Percentiles rank a stretch among this genome's conserved stretches.
Evolutionary conservation across 345 rosid species (phyloP).

Genomic region (Ricinus communis): DNA sequence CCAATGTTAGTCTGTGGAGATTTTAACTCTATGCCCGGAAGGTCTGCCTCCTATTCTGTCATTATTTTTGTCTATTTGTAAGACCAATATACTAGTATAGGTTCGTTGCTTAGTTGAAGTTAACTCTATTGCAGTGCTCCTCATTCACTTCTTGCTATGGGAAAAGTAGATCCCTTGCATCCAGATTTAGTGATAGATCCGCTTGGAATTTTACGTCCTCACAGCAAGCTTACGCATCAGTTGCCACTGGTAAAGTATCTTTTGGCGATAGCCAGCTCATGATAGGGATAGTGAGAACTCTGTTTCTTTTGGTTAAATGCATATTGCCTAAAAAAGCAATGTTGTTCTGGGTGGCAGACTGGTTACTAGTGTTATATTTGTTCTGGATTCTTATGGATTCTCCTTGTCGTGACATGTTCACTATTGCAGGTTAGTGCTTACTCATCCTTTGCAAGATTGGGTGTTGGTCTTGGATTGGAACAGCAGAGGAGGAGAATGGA

Average conservation of each 20-base stretch:
- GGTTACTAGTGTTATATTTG: background rate
- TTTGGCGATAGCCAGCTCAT: background rate
- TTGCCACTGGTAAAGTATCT: slow-evolving; percentile 70
- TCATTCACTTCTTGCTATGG: slow-evolving; percentile 93
- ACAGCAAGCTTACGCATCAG: slow-evolving; percentile 84
- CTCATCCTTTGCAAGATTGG: slow-evolving; percentile 78
- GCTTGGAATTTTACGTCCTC: slow-evolving; percentile 80
- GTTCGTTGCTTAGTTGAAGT: background rate
- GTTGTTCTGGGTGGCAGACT: background rate
- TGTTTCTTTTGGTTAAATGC: background rate
- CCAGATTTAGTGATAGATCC: slow-evolving; percentile 85
- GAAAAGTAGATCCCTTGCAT: slow-evolving; percentile 80
- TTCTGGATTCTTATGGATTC: background rate
- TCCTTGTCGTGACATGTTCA: slow-evolving; percentile 20
- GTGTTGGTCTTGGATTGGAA: slow-evolving; percentile 54
- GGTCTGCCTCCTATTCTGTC: slow-evolving; percentile 47
- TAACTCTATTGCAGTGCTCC: slow-evolving; percentile 68
- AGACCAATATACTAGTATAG: background rate
- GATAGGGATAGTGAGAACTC: background rate
- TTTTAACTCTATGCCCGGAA: slow-evolving; percentile 87
- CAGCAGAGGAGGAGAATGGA: slow-evolving; percentile 91
- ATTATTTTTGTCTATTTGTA: slow-evolving; percentile 11
- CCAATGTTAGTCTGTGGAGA: slow-evolving; percentile 99
- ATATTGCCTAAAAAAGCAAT: background rate
- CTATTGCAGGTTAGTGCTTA: slow-evolving; percentile 94